These are phyloP conservation scores for Solanum peruvianum DNA, from an alignment of 257 asterid genomes.

Conservation along the genomic window DNA sequence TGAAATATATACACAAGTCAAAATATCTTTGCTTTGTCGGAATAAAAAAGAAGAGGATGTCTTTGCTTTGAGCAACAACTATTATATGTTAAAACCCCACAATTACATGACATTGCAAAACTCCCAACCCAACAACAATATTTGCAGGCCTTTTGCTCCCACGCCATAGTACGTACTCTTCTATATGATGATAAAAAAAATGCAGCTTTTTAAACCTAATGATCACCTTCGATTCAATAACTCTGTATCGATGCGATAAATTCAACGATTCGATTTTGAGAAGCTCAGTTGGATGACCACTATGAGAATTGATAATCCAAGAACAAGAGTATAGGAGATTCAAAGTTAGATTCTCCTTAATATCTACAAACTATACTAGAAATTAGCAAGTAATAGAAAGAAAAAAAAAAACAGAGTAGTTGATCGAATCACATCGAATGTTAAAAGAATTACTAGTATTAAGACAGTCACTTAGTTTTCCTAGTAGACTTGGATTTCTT, in stretches of 20 bases:
- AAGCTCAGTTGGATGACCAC: background rate
- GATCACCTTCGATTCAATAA: background rate
- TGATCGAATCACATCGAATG: background rate
- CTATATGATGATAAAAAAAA: background rate
- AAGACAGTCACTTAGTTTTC: constrained; percentile 27
- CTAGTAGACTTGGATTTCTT: constrained; percentile 53
- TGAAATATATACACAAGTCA: background rate
- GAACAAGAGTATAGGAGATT: background rate
- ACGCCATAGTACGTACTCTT: background rate
- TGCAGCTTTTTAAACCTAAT: background rate
- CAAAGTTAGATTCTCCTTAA: background rate
- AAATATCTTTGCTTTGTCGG: background rate
- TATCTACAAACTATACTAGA: background rate
- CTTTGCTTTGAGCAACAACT: background rate
- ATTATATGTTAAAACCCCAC: background rate
- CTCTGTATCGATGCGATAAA: background rate
- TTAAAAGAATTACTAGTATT: background rate
- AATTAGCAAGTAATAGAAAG: background rate
- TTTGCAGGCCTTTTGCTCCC: background rate
- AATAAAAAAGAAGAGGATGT: background rate
- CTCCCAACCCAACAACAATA: background rate
- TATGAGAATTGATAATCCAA: background rate
- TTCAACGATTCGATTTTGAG: background rate
- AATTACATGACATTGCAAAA: background rate
- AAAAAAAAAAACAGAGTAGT: background rate